These are phyloP conservation scores for Fusarium sp. DNA, from an alignment of 2,329 filamentous ascomycete genomes.

Conservation along the genomic window DNA sequence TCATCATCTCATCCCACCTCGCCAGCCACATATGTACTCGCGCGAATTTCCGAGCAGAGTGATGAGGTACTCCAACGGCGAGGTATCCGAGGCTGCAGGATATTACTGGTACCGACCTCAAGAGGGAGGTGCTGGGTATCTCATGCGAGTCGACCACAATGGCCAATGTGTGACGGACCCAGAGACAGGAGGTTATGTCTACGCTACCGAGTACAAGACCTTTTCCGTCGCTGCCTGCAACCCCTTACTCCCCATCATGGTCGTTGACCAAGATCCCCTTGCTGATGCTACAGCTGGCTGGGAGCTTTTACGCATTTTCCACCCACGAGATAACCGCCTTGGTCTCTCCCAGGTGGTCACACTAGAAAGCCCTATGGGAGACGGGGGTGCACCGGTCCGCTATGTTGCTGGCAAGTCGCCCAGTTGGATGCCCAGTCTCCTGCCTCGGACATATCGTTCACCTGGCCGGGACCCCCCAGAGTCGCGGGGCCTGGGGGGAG, in stretches of 20 bases:
- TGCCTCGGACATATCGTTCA: conserved; percentile 50
- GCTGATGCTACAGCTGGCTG: conserved; percentile 26
- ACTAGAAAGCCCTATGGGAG: conserved; percentile 27
- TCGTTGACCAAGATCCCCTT: conserved; percentile 40
- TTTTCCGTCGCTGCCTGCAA: conserved; percentile 54
- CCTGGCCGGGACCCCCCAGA: neutral
- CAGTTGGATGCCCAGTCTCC: conserved; percentile 54
- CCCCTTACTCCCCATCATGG: conserved; percentile 52
- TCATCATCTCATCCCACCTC: conserved; percentile 50
- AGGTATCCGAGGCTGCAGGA: conserved; percentile 38
- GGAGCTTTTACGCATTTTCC: conserved; percentile 48
- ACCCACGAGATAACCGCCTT: conserved; percentile 6
- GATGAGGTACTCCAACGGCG: conserved; percentile 52
- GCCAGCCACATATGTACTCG: conserved; percentile 35
- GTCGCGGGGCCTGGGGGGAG: conserved; percentile 53
- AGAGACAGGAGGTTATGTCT: too few species aligned
- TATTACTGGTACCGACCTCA: conserved; percentile 37
- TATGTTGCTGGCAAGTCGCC: conserved; percentile 50
- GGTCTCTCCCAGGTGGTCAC: conserved; percentile 49
- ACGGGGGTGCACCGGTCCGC: conserved; percentile 32
- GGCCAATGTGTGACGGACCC: too few species aligned
- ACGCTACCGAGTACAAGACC: conserved; percentile 36
- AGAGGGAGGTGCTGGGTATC: too few species aligned
- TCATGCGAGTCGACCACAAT: neutral
- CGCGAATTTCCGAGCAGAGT: conserved; percentile 48